Percentiles rank a stretch among this genome's conserved stretches.
Conservation (phyloP, 164 flowering plant species). For the Houttuynia cordata region DNA sequence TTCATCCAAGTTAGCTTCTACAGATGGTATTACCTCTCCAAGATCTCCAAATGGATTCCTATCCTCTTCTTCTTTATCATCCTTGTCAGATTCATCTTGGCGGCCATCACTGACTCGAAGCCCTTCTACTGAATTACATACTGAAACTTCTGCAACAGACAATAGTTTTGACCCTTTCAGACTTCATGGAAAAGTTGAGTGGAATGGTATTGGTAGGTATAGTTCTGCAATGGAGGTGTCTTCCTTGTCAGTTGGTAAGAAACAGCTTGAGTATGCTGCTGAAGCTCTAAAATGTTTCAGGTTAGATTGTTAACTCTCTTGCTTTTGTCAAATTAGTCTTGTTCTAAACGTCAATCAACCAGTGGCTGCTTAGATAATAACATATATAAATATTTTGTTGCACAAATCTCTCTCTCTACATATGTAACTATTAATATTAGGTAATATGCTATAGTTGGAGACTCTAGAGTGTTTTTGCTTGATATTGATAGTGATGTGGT, state of each 20-base stretch:
- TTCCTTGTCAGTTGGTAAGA: constrained; percentile 38
- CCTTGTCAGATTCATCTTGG: constrained; percentile 21
- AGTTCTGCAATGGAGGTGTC: constrained; percentile 29
- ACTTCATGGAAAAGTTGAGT: constrained; percentile 23
- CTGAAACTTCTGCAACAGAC: constrained; percentile 13
- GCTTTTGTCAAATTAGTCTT: too few relatives aligned
- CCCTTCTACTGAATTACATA: constrained; percentile 13
- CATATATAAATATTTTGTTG: too few relatives aligned
- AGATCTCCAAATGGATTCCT: constrained; percentile 23
- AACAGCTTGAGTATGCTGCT: constrained; percentile 33
- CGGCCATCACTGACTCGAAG: constrained; percentile 6
- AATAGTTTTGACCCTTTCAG: constrained; percentile 23
- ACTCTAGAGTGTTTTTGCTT: too few relatives aligned
- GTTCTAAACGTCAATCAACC: neutral
- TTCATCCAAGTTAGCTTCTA: constrained; percentile 15
- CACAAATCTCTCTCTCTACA: neutral
- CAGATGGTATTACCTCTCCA: constrained; percentile 16
- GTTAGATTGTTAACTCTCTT: constrained; percentile 6
- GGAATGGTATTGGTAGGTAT: constrained; percentile 25
- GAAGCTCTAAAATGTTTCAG: constrained; percentile 31
- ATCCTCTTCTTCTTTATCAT: constrained; percentile 20
- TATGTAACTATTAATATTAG: neutral
- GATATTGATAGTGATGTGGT: too few relatives aligned
- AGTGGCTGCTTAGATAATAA: neutral
- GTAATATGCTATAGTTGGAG: too few relatives aligned